Percentiles rank a stretch among this genome's conserved stretches.
Evolutionary conservation across 2,329 filamentous ascomycete species (phyloP).

Genomic region (Fusarium foetens): DNA sequence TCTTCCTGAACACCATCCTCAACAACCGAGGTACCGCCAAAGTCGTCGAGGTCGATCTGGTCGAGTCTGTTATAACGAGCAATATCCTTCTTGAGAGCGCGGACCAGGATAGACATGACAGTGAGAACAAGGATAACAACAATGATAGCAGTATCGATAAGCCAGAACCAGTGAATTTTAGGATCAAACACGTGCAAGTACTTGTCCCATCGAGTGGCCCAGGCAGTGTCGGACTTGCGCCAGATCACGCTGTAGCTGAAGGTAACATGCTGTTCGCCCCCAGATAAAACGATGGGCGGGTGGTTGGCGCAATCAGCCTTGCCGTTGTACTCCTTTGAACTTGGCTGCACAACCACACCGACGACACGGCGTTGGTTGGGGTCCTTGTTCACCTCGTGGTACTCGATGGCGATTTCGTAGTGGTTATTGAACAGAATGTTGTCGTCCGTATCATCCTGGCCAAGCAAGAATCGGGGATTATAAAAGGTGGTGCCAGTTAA

Average conservation of each 20-base stretch:
- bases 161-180: conserved; percentile 98
- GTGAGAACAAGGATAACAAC: conserved; percentile 91
- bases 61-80: conserved; percentile 96
- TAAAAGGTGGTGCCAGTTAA: conserved; percentile 84
- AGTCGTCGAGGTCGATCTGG: conserved; percentile 87
- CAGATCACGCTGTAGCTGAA: conserved; percentile 96
- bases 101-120: conserved; percentile 89
- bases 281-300: conserved; percentile 70
- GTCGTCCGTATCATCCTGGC: conserved; percentile 63
- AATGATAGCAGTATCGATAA: conserved; percentile 95
- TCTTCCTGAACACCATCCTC: conserved; percentile 97
- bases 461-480: conserved; percentile 89
- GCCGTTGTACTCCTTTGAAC: conserved; percentile 71
- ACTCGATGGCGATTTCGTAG: conserved; percentile 93
- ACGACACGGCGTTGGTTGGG: conserved; percentile 84
- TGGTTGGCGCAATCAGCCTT: conserved; percentile 72
- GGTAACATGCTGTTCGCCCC: conserved; percentile 70
- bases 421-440: conserved; percentile 85
- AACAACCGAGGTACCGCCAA: conserved; percentile 79
- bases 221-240: conserved; percentile 84
- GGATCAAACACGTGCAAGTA: conserved; percentile 97
- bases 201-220: conserved; percentile 99
- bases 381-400: conserved; percentile 78
- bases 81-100: conserved; percentile 93
- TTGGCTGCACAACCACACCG: conserved; percentile 87